phyloP scores from a whole-genome alignment of 2,329 filamentous ascomycete species.

The Fusarium sp. region DNA sequence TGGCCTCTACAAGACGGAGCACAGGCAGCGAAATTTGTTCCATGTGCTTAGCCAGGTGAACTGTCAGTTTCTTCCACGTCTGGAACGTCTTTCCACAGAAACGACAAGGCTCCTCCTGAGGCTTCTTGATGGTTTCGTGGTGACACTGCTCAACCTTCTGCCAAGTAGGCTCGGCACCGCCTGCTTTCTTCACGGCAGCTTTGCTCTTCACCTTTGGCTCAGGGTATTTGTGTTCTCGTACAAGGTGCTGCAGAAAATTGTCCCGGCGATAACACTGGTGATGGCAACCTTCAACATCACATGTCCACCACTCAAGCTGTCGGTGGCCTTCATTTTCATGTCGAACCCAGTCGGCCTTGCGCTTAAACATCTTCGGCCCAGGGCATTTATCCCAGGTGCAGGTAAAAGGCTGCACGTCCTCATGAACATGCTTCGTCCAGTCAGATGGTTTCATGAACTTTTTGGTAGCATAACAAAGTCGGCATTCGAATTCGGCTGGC shows the following conservation, averaged over 20 bases:
- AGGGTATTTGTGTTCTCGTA: constrained; percentile 86
- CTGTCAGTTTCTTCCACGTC: constrained; percentile 92
- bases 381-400: constrained; percentile 87
- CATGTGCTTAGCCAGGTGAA: constrained; percentile 96
- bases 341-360: constrained; percentile 94
- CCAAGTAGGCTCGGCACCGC: constrained; percentile 74
- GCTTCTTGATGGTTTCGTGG: constrained; percentile 71
- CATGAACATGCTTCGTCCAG: constrained; percentile 96
- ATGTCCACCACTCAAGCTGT: constrained; percentile 91
- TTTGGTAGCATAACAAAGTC: constrained; percentile 85
- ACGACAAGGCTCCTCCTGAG: constrained; percentile 82
- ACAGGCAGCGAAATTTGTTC: constrained; percentile 89
- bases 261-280: constrained; percentile 89
- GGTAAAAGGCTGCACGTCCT: constrained; percentile 92
- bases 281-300: constrained; percentile 80
- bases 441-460: constrained; percentile 91
- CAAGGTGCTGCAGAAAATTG: constrained; percentile 92
- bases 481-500: constrained; percentile 90
- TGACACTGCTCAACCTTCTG: constrained; percentile 82
- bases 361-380: constrained; percentile 91
- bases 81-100: constrained; percentile 86
- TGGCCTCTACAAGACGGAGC: constrained; percentile 66
- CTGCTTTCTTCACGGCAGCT: constrained; percentile 70
- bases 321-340: constrained; percentile 94
- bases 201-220: constrained; percentile 86